Percentiles rank a stretch among this genome's conserved stretches.
These are phyloP conservation scores for Coemansia sp. DNA, from an alignment of 192 early-diverging fungal species.

Conservation along the genomic window DNA sequence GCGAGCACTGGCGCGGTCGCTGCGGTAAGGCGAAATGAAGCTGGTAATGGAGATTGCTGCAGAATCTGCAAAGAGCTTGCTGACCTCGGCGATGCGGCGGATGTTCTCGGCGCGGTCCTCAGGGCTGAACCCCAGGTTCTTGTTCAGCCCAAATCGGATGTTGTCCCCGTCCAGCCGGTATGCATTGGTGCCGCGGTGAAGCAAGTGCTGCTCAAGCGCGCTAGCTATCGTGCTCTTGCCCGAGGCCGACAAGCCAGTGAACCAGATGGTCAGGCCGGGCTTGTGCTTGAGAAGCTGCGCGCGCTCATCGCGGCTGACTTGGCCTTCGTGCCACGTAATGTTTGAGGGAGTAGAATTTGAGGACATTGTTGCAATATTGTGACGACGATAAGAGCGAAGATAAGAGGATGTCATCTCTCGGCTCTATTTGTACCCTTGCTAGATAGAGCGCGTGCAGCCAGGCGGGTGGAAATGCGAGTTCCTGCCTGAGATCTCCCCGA, in stretches of 20 bases:
- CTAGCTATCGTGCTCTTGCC: slow-evolving; percentile 93
- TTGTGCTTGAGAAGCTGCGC: slow-evolving; percentile 63
- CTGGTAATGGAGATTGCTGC: slow-evolving; percentile 82
- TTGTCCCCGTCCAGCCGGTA: slow-evolving; percentile 98
- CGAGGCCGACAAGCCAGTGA: slow-evolving; percentile 93
- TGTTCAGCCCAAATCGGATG: slow-evolving; percentile 97
- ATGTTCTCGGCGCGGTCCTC: slow-evolving; percentile 95
- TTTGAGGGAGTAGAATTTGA: slow-evolving; percentile 64
- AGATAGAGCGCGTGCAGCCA: background rate
- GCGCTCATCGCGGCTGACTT: slow-evolving; percentile 76
- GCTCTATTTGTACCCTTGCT: background rate
- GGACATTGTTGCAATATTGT: background rate
- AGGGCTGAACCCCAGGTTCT: slow-evolving; percentile 90
- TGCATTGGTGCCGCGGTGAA: slow-evolving; percentile 71
- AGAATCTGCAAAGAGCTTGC: slow-evolving; percentile 90
- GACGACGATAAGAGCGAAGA: background rate
- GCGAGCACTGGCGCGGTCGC: slow-evolving; percentile 81
- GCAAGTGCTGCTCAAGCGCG: slow-evolving; percentile 87
- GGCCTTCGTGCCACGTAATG: slow-evolving; percentile 89
- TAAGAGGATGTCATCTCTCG: background rate
- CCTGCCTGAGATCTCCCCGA: background rate
- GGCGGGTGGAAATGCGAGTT: background rate
- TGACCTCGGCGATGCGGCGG: slow-evolving; percentile 85
- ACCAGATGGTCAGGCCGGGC: slow-evolving; percentile 86
- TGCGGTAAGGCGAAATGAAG: slow-evolving; percentile 89